Evolutionary conservation across 2,329 filamentous ascomycete genomes (phyloP), one percentile per base, ranked within the genome.

Genomic region (Aspergillus thermomutatus): DNA sequence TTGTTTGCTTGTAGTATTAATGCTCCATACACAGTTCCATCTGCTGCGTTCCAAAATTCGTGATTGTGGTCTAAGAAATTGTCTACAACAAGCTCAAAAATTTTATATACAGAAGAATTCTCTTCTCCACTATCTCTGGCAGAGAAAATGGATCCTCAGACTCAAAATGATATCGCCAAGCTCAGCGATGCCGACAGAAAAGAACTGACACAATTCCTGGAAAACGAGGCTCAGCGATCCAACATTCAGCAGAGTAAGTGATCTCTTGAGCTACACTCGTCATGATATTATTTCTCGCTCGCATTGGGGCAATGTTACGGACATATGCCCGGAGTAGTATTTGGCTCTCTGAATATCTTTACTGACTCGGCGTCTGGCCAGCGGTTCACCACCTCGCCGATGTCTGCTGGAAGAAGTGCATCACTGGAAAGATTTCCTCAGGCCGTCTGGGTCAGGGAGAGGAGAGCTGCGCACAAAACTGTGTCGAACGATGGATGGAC

Each of bases 391-490:
- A 78, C 64, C 78, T 89, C 37, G 86, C 85, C 46, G 89, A 94
- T 68, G 84, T 89, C 59, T 99, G 94, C 84, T 99, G 92, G 87
- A 91, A 87, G 72, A 97, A 97, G 80, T 99, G 94, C 81, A 82
- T 97, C 59, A 88, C 89, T 8, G 81, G 86, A 53, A 82, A 81
- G 56, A 88, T 97, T 72, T 87, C 87, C 65, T 83, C 82, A 59
- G 84, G 86, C 27, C 84, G 86, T 67, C 80, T 99, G 64, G 91
- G 95, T 64, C 84, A 82, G 68, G 80, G 77, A 60, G 94, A 99
- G 79, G 88, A 94, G 79, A 78, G 81, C 8, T 99, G 94, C 75
- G 83, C 96, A 73, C 82, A 87, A 73, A 97, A 96, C 80, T 99
- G 94, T 71, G 92, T 97, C 55, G 90, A 96, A 69, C 83, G 94